Percentiles rank a stretch among this genome's conserved stretches.
Conservation (phyloP, 371 early-diverging fungal species). For the Rhizomucor miehei region DNA sequence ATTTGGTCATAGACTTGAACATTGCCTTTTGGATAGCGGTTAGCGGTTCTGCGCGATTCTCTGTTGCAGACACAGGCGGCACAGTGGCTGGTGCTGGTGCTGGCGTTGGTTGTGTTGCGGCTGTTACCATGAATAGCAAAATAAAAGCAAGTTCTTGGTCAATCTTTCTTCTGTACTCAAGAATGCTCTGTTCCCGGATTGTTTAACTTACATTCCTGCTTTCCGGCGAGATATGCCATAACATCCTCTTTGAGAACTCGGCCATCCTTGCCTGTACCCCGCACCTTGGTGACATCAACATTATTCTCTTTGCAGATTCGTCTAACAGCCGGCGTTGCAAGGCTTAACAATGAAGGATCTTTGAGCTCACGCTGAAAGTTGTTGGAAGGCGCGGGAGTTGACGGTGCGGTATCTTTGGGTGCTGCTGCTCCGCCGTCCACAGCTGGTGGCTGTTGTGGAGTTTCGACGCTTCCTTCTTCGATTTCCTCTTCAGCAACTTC, state of each 20-base stretch:
- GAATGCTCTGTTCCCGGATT: neutral
- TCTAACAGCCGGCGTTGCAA: constrained; percentile 93
- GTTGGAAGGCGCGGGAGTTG: neutral
- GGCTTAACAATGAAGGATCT: constrained; percentile 18
- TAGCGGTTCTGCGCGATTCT: constrained; percentile 48
- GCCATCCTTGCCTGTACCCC: constrained; percentile 85
- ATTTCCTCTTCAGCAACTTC: constrained; percentile 60
- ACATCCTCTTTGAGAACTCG: constrained; percentile 93
- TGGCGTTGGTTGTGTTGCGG: constrained; percentile 2
- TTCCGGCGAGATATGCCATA: constrained; percentile 43
- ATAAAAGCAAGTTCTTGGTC: too few relatives aligned
- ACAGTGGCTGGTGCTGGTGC: neutral
- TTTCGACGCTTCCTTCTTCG: neutral
- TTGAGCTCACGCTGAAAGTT: constrained; percentile 2
- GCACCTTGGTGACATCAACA: constrained; percentile 70
- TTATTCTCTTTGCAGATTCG: constrained; percentile 79
- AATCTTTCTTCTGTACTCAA: too few relatives aligned
- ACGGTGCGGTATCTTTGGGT: neutral
- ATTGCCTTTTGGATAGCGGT: constrained; percentile 91
- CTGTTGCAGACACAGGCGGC: neutral
- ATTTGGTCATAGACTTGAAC: constrained; percentile 95
- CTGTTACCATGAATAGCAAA: too few relatives aligned
- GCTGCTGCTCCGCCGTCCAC: constrained; percentile 1
- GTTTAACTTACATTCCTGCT: constrained; percentile 9
- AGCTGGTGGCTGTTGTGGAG: neutral